Percentiles rank a stretch among this genome's conserved stretches.
These are phyloP conservation scores for Grammothele lineata DNA, from an alignment of 768 basidiomycete species.

Conservation along the genomic window DNA sequence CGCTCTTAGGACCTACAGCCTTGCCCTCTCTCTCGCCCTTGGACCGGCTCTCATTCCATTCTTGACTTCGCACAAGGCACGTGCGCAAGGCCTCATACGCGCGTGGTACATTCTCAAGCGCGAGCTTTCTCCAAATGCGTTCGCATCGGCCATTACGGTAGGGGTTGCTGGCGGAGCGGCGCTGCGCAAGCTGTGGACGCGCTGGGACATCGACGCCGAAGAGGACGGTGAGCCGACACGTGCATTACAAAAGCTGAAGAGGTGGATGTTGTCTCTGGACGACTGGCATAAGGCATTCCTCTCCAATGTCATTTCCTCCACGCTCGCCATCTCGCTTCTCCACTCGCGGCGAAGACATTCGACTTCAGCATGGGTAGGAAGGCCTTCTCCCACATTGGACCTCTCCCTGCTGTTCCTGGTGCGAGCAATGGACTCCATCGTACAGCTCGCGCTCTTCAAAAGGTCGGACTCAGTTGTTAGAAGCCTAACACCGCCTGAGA, in stretches of 20 bases:
- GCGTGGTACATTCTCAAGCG: conserved; percentile 42
- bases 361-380: conserved; percentile 2
- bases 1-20: conserved; percentile 61
- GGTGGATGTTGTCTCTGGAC: conserved; percentile 28
- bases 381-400: conserved; percentile 56
- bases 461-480: conserved; percentile 1
- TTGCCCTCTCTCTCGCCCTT: conserved; percentile 62
- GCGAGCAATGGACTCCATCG: conserved; percentile 59
- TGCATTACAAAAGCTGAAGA: background rate
- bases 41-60: conserved; percentile 60
- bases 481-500: background rate
- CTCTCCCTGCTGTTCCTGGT: conserved; percentile 65
- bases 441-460: conserved; percentile 47
- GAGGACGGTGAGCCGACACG: background rate
- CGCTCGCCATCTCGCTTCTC: conserved; percentile 52
- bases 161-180: conserved; percentile 62
- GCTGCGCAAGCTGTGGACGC: conserved; percentile 43
- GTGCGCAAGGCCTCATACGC: conserved; percentile 17
- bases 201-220: background rate
- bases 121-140: conserved; percentile 58
- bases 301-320: conserved; percentile 52
- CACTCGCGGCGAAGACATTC: conserved; percentile 40
- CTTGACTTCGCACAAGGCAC: conserved; percentile 30
- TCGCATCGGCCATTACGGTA: conserved; percentile 64
- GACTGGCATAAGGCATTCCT: conserved; percentile 52